These are phyloP conservation scores for Isabelozyma heimii DNA, from an alignment of 805 yeast species.

Conservation along the genomic window DNA sequence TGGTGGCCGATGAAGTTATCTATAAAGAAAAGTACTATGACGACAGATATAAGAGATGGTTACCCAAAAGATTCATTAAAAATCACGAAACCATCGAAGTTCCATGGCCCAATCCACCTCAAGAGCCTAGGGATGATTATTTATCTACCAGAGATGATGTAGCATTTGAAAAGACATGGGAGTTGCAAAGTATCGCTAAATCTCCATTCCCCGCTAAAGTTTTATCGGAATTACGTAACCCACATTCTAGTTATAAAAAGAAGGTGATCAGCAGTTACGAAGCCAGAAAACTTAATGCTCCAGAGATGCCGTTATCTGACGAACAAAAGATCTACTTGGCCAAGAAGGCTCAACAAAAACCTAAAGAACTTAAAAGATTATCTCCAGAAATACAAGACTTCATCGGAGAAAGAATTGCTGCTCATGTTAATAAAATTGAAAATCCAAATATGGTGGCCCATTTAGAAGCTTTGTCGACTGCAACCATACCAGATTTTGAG, in stretches of 20 bases:
- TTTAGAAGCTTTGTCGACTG: conserved; percentile 36
- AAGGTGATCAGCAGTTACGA: conserved; percentile 55
- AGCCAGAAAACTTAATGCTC: conserved; percentile 60
- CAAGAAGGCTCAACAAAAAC: conserved; percentile 44
- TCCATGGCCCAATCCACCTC: conserved; percentile 84
- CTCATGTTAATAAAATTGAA: conserved; percentile 32
- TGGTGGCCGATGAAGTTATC: conserved; percentile 74
- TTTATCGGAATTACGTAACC: conserved; percentile 69
- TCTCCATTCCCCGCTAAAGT: conserved; percentile 71
- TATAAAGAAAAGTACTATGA: conserved; percentile 73
- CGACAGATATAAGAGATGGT: conserved; percentile 62
- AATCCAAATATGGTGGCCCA: conserved; percentile 35
- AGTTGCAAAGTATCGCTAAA: conserved; percentile 62
- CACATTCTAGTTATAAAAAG: conserved; percentile 65
- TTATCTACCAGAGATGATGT: conserved; percentile 55
- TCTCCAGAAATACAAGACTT: conserved; percentile 54
- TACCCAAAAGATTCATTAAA: conserved; percentile 76
- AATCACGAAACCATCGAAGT: conserved; percentile 67
- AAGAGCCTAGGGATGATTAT: conserved; percentile 51
- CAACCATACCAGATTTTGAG: conserved; percentile 27
- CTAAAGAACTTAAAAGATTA: conserved; percentile 35
- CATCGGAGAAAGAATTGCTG: conserved; percentile 49
- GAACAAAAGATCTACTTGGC: conserved; percentile 59
- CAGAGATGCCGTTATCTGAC: conserved; percentile 73
- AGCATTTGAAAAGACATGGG: conserved; percentile 71